Conservation (phyloP, 495 filamentous ascomycete species). For the Bombardia bombarda region DNA sequence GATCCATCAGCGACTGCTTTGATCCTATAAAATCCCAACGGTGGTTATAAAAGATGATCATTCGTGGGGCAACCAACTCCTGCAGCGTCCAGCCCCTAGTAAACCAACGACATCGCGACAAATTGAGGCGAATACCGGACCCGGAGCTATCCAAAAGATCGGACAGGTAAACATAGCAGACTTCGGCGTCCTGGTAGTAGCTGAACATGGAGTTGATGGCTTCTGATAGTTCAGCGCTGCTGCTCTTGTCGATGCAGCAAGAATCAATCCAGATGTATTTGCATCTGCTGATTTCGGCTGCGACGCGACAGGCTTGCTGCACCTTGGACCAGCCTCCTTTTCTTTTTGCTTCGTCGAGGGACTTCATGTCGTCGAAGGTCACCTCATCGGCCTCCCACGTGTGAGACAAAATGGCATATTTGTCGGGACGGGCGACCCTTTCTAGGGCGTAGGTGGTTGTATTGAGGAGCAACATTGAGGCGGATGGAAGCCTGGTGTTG, state of each 20-base stretch:
- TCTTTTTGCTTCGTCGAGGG: background rate
- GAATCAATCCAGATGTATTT: slow-evolving; percentile 9
- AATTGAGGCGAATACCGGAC: background rate
- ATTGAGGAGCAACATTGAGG: slow-evolving; percentile 5
- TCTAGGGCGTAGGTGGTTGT: background rate
- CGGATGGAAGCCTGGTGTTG: background rate
- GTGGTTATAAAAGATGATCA: background rate
- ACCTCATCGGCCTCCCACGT: slow-evolving; percentile 16
- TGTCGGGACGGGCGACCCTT: background rate
- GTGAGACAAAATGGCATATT: slow-evolving; percentile 14
- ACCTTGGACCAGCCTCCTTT: slow-evolving; percentile 21
- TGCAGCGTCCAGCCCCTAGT: slow-evolving; percentile 6
- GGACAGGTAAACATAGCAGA: slow-evolving; percentile 11
- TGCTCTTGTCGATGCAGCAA: slow-evolving; percentile 13
- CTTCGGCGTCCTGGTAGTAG: slow-evolving; percentile 1
- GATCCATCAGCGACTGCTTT: background rate
- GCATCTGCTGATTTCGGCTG: background rate
- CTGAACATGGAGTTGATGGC: slow-evolving; percentile 8
- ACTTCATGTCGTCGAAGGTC: slow-evolving; percentile 1
- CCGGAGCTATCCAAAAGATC: background rate
- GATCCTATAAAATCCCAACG: background rate
- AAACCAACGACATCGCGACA: slow-evolving; percentile 4
- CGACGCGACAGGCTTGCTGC: background rate
- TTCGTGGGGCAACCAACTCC: slow-evolving; percentile 3
- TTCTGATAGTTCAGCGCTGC: slow-evolving; percentile 12